Percentiles rank a stretch among this genome's conserved stretches.
These are phyloP conservation scores for Prunus yedoensis DNA, from an alignment of 331 rosid species.

Conservation along the genomic window DNA sequence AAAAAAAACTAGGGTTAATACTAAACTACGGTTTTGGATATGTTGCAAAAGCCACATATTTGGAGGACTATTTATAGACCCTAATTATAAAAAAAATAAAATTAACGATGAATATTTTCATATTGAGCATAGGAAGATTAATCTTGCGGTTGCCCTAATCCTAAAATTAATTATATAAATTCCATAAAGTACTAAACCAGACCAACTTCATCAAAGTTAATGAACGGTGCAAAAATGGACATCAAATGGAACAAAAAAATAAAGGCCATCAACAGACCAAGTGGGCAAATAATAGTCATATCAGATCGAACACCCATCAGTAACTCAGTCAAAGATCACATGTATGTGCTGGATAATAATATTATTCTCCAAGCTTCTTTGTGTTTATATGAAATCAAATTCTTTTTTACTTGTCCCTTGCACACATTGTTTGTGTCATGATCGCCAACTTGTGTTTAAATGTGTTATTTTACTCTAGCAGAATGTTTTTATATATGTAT, in stretches of 20 bases:
- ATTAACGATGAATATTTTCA: background rate
- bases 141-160: too few relatives aligned
- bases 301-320: background rate
- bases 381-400: background rate
- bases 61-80: background rate
- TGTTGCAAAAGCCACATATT: background rate
- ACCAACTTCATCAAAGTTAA: background rate
- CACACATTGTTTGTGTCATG: background rate
- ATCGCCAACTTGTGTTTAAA: background rate
- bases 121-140: too few relatives aligned
- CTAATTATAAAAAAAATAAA: too few relatives aligned
- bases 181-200: background rate
- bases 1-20: background rate
- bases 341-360: background rate
- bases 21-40: background rate
- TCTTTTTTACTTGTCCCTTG: background rate
- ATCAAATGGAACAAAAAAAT: background rate
- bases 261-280: too few relatives aligned
- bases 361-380: background rate
- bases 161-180: background rate
- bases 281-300: background rate
- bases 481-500: background rate
- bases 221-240: too few relatives aligned
- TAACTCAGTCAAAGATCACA: background rate
- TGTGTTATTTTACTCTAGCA: too few relatives aligned